Evolutionary conservation across 2,329 filamentous ascomycete species (phyloP).

Genomic region (Diplocarpon rosae): DNA sequence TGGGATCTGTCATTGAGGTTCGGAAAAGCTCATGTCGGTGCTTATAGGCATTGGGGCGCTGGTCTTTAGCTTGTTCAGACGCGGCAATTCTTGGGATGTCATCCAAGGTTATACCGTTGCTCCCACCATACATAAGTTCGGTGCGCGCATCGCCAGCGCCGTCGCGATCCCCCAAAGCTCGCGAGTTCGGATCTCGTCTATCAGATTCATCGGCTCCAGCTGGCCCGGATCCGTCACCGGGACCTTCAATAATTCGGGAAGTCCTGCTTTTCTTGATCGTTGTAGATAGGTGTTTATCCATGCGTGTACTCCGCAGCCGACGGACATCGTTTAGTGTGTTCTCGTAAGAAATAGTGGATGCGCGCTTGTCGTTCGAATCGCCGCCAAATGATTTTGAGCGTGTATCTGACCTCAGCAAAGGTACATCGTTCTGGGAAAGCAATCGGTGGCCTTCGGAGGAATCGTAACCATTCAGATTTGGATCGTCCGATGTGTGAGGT

Average conservation of each 20-base stretch:
- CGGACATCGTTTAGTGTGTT: conserved; percentile 94
- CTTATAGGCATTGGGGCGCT: conserved; percentile 69
- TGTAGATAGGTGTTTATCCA: conserved; percentile 89
- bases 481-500: conserved; percentile 64
- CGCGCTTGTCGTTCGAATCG: conserved; percentile 45
- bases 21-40: conserved; percentile 59
- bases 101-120: conserved; percentile 86
- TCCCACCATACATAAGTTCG: conserved; percentile 77
- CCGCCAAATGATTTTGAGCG: conserved; percentile 66
- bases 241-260: conserved; percentile 85
- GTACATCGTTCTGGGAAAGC: conserved; percentile 37
- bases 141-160: conserved; percentile 56
- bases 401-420: conserved; percentile 50
- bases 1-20: conserved; percentile 38
- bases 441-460: conserved; percentile 51
- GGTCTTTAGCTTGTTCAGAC: conserved; percentile 87
- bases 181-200: conserved; percentile 47
- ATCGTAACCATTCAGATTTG: conserved; percentile 54
- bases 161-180: conserved; percentile 72
- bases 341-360: conserved; percentile 67
- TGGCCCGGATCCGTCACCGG: conserved; percentile 58
- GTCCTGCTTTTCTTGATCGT: conserved; percentile 84
- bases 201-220: conserved; percentile 50
- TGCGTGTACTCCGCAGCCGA: conserved; percentile 78
- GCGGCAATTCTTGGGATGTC: conserved; percentile 95